These are phyloP conservation scores for Pleurozium schreberi DNA, from an alignment of 225 moss, liverwort and hornwort genomes.

Conservation along the genomic window DNA sequence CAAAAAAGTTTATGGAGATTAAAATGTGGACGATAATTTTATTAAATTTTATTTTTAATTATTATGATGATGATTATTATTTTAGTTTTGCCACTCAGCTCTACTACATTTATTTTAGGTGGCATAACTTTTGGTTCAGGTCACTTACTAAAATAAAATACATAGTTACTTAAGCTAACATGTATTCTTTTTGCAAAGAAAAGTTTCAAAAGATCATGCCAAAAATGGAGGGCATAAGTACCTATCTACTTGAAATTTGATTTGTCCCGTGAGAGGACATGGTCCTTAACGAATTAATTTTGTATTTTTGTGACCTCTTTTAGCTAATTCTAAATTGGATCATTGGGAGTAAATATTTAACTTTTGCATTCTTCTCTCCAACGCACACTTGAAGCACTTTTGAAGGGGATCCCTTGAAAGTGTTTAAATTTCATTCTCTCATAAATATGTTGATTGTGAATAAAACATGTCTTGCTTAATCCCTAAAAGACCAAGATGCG, in stretches of 20 bases:
- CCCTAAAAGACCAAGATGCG: too few species aligned
- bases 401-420: not conserved
- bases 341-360: not conserved
- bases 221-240: not conserved
- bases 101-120: not conserved
- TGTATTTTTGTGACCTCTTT: too few species aligned
- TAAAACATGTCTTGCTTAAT: not conserved
- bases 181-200: not conserved
- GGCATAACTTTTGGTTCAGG: not conserved
- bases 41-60: not conserved
- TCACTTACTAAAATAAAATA: rapidly evolving
- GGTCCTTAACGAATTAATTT: rapidly evolving
- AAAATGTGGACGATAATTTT: too few species aligned
- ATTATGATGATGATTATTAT: not conserved
- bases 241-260: rapidly evolving
- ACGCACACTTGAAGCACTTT: not conserved
- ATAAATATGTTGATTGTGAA: not conserved
- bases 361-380: rapidly evolving
- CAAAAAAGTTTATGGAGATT: not conserved
- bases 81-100: rapidly evolving
- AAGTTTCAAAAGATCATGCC: not conserved
- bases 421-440: not conserved
- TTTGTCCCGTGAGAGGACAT: rapidly evolving
- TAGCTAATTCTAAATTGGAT: not conserved
- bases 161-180: not conserved